Evolutionary conservation across 1,139 yeast species (phyloP).

Genomic region (Suhomyces panamericanus): DNA sequence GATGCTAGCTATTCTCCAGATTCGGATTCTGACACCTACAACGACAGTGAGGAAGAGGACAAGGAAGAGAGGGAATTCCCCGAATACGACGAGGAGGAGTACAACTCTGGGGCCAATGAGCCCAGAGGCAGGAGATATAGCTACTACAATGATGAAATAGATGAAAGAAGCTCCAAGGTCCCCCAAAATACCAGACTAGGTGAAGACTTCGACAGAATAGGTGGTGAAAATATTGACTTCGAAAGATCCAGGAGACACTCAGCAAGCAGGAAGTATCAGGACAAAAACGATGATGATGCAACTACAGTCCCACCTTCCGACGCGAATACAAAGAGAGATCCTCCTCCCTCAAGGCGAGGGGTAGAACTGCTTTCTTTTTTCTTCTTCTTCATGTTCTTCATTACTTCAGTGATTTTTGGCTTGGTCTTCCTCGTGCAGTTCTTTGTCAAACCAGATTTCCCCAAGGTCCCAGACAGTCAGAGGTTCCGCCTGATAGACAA

Average conservation of each 20-base stretch:
- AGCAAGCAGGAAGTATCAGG: too few species aligned
- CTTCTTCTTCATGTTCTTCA: background rate
- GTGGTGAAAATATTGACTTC: too few species aligned
- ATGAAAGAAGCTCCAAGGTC: background rate
- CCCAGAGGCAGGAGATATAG: background rate
- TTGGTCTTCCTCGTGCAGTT: background rate
- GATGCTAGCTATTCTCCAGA: conserved; percentile 4
- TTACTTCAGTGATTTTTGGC: too few species aligned
- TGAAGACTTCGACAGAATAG: background rate
- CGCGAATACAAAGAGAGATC: too few species aligned
- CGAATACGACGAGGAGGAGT: background rate
- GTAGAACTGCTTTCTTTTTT: background rate
- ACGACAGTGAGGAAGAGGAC: conserved; percentile 10
- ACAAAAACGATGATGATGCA: background rate
- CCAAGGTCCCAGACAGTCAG: background rate
- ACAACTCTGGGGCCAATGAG: background rate
- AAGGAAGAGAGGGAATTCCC: background rate
- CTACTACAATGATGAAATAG: background rate
- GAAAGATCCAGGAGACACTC: too few species aligned
- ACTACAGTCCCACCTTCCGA: background rate
- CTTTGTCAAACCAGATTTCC: background rate
- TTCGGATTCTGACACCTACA: conserved; percentile 14
- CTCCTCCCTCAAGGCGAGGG: too few species aligned
- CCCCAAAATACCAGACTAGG: background rate
- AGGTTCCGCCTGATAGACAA: background rate